These are phyloP conservation scores for Cubamyces sp. DNA, from an alignment of 768 basidiomycete genomes.

Conservation along the genomic window DNA sequence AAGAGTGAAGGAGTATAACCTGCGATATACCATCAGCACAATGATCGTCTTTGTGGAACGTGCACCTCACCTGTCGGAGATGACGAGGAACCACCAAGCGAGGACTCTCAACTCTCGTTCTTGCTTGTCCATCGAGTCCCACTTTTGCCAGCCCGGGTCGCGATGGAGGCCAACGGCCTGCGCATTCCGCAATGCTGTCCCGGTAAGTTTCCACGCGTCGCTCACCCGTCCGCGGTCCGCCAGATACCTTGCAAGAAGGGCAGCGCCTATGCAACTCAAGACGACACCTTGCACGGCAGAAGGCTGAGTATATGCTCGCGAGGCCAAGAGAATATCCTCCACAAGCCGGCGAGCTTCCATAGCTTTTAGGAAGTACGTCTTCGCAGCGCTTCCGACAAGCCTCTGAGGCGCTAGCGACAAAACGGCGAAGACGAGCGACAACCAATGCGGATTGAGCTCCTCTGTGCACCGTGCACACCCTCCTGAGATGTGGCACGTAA, in stretches of 20 bases:
- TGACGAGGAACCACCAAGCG: conserved; percentile 33
- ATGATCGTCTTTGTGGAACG: conserved; percentile 11
- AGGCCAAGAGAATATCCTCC: conserved; percentile 42
- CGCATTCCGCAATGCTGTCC: conserved; percentile 28
- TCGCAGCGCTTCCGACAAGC: conserved; percentile 22
- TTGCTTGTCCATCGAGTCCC: conserved; percentile 33
- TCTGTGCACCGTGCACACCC: conserved; percentile 31
- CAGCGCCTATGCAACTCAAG: conserved; percentile 50
- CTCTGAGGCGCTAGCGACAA: conserved; percentile 45
- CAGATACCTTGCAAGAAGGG: conserved; percentile 49
- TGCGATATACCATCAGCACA: conserved; percentile 21
- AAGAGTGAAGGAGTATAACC: conserved; percentile 48
- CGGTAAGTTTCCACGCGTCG: conserved; percentile 39
- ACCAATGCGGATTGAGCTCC: conserved; percentile 54
- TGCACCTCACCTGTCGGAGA: conserved; percentile 28
- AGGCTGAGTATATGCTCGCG: conserved; percentile 27
- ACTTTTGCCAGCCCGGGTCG: conserved; percentile 33
- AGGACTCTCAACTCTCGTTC: conserved; percentile 30
- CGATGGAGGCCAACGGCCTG: conserved; percentile 36
- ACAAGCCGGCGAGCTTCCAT: conserved; percentile 50
- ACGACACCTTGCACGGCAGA: conserved; percentile 43
- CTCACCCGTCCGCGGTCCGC: conserved; percentile 51
- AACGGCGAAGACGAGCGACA: conserved; percentile 53
- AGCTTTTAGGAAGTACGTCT: conserved; percentile 45
- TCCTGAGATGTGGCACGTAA: conserved; percentile 32